Conservation (phyloP, 2,329 filamentous ascomycete genomes). For the Cucurbitaria berberidis region DNA sequence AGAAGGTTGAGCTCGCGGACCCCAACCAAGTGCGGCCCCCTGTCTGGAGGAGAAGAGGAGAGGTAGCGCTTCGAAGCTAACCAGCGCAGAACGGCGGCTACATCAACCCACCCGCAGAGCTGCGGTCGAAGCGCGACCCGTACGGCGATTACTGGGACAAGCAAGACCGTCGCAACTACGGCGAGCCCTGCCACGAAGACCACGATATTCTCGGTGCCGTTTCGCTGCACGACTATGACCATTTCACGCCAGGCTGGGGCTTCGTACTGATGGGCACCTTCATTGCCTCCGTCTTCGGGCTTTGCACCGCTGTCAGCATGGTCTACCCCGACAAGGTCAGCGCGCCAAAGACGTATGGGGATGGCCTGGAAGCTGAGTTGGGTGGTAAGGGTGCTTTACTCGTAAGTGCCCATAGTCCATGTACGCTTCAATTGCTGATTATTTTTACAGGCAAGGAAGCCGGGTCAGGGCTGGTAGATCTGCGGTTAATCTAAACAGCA, state of each 20-base stretch:
- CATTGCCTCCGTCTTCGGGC: conserved; percentile 48
- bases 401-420: conserved; percentile 36
- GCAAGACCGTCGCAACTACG: conserved; percentile 95
- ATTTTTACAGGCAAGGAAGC: conserved; percentile 27
- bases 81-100: conserved; percentile 78
- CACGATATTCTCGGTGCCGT: conserved; percentile 92
- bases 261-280: conserved; percentile 62
- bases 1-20: conserved; percentile 55
- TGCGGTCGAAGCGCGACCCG: conserved; percentile 91
- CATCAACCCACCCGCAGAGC: conserved; percentile 77
- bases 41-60: background rate
- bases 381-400: conserved; percentile 53
- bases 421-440: conserved; percentile 3
- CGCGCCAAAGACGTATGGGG: conserved; percentile 54
- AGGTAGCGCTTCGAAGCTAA: conserved; percentile 15
- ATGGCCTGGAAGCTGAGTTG: conserved; percentile 56
- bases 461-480: conserved; percentile 26
- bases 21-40: conserved; percentile 67
- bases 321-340: conserved; percentile 56
- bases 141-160: conserved; percentile 96
- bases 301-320: conserved; percentile 49
- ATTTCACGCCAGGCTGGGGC: conserved; percentile 75
- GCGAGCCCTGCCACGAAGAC: conserved; percentile 95
- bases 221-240: conserved; percentile 86
- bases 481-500: background rate